A percentile compares a stretch with the other conserved stretches of the same genome.
phyloP scores from a whole-genome alignment of 768 basidiomycete genomes.

The Coprinopsis strossmayeri region DNA sequence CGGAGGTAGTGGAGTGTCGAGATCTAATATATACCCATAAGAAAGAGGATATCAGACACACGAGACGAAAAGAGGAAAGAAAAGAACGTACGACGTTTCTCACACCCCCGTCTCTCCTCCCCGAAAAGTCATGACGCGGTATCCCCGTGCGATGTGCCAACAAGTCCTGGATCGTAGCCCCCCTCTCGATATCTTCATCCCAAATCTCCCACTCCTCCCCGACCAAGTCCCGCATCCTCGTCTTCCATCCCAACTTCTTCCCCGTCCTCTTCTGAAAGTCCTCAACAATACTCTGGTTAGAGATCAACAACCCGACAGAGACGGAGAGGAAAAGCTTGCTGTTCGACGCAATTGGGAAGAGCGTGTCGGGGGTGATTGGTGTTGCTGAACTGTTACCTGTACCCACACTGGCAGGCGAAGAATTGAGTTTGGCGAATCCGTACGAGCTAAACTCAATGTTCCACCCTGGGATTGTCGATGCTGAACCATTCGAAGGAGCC shows the following conservation, averaged over 20 bases:
- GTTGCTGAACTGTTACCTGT: too few relatives aligned
- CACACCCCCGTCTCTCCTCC: conserved; percentile 24
- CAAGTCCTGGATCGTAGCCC: conserved; percentile 33
- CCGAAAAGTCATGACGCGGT: conserved; percentile 38
- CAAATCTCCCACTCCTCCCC: conserved; percentile 33
- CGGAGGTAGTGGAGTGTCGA: conserved; percentile 29
- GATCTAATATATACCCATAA: too few relatives aligned
- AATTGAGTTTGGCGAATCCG: conserved; percentile 26
- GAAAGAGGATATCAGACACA: not conserved
- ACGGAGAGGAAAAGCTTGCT: conserved; percentile 35
- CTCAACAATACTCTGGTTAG: conserved; percentile 27
- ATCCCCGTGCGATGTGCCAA: conserved; percentile 37
- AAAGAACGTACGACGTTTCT: conserved; percentile 27
- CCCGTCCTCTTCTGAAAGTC: conserved; percentile 14
- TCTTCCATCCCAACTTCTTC: conserved; percentile 28
- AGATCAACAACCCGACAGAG: conserved; percentile 32
- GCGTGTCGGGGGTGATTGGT: conserved; percentile 34
- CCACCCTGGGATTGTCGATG: conserved; percentile 22
- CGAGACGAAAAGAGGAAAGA: not conserved
- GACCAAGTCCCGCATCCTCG: conserved; percentile 29
- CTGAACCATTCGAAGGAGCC: too few relatives aligned
- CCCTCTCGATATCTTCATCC: conserved; percentile 29
- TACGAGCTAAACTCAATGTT: conserved; percentile 31
- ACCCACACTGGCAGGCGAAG: too few relatives aligned
- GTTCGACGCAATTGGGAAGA: conserved; percentile 40